These are phyloP conservation scores for Penicillium steckii DNA, from an alignment of 495 filamentous ascomycete genomes.

Conservation along the genomic window DNA sequence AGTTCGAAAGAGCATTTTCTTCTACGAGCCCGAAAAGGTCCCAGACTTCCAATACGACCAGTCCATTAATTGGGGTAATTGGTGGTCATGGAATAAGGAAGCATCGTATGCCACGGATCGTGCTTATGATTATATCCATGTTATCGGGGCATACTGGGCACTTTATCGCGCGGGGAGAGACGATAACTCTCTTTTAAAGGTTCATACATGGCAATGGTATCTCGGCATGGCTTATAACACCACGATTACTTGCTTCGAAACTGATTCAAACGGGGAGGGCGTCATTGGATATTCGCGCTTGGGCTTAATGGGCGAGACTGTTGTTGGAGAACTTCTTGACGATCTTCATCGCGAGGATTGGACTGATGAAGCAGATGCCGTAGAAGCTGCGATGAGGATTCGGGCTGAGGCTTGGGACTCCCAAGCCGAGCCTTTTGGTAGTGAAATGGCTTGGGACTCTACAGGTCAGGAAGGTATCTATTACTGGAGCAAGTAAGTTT, in stretches of 20 bases:
- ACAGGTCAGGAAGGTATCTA: conserved; percentile 57
- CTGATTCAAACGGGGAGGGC: conserved; percentile 13
- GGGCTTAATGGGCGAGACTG: conserved; percentile 55
- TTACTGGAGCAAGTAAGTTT: conserved; percentile 51
- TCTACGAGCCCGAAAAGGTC: conserved; percentile 40
- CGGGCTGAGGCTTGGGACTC: conserved; percentile 42
- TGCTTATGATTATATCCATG: conserved; percentile 54
- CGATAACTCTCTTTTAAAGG: conserved; percentile 34
- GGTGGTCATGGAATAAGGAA: conserved; percentile 40
- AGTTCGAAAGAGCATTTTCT: conserved; percentile 52
- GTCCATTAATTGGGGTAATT: conserved; percentile 36
- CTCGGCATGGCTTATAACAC: conserved; percentile 43
- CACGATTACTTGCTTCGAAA: conserved; percentile 13
- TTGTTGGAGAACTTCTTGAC: conserved; percentile 44
- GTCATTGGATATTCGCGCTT: conserved; percentile 35
- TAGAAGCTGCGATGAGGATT: conserved; percentile 39
- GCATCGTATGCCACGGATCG: conserved; percentile 40
- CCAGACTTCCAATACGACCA: conserved; percentile 36
- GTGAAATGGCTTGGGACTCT: conserved; percentile 56
- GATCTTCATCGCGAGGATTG: conserved; percentile 43
- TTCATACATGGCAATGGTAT: conserved; percentile 47
- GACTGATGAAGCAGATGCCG: conserved; percentile 29
- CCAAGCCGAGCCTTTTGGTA: conserved; percentile 48
- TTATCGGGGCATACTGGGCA: conserved; percentile 48
- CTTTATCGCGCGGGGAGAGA: conserved; percentile 48